phyloP scores from a whole-genome alignment of 2,329 filamentous ascomycete species.

The Penicillium griseofulvum region DNA sequence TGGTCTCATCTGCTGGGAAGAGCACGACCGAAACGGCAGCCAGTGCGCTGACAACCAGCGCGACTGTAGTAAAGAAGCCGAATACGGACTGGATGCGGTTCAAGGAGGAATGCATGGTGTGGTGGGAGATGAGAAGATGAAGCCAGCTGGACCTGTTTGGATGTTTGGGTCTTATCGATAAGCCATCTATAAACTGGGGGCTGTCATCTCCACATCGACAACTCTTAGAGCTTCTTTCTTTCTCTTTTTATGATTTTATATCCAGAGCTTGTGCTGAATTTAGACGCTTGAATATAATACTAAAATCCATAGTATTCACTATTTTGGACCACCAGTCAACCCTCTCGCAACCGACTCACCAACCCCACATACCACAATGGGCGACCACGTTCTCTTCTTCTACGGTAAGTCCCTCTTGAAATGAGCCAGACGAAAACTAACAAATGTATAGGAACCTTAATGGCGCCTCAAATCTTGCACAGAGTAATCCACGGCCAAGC shows the following conservation, averaged over 20 bases:
- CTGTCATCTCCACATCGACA: not conserved
- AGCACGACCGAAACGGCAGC: conserved; percentile 76
- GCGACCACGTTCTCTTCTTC: conserved; percentile 60
- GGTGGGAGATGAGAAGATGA: conserved; percentile 20
- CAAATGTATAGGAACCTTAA: conserved; percentile 54
- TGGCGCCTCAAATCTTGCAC: conserved; percentile 84
- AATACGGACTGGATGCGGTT: conserved; percentile 89
- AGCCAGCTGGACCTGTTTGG: conserved; percentile 28
- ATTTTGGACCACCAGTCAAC: not conserved
- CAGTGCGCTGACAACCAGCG: conserved; percentile 73
- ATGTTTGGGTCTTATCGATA: conserved; percentile 26
- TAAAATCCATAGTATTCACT: not conserved
- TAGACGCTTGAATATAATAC: not conserved
- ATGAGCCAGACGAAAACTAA: not conserved
- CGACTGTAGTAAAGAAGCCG: conserved; percentile 95
- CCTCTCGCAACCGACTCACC: not conserved
- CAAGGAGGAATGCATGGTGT: conserved; percentile 78
- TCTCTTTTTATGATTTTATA: not conserved
- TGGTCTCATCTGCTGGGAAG: conserved; percentile 53
- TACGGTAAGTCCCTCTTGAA: conserved; percentile 49
- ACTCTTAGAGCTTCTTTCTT: not conserved
- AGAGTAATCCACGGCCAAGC: conserved; percentile 71
- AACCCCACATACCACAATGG: conserved; percentile 36
- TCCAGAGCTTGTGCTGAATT: not conserved
- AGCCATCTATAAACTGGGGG: conserved; percentile 1